Evolutionary conservation across 805 yeast species (phyloP).

Genomic region (Candida patagonica): DNA sequence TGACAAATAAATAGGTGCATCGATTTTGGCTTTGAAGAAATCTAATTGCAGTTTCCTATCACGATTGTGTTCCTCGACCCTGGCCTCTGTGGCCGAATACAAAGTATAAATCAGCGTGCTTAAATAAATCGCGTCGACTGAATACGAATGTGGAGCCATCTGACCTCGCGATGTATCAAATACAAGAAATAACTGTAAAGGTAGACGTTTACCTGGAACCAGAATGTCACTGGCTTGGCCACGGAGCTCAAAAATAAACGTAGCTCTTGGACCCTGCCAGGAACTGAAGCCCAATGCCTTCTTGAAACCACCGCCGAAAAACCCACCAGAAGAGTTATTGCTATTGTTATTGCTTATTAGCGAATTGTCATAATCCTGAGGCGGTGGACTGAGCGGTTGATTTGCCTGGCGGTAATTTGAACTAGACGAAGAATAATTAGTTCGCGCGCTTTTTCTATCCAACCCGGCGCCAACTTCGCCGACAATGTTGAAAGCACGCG

Average conservation of each 20-base stretch:
- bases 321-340: conserved; percentile 3
- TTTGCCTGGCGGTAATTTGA: no score
- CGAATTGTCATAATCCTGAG: no score
- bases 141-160: conserved; percentile 7
- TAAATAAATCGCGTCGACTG: conserved; percentile 27
- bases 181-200: conserved; percentile 17
- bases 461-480: no score
- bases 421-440: no score
- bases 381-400: no score
- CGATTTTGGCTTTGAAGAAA: conserved; percentile 19
- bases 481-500: no score
- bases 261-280: conserved; percentile 13
- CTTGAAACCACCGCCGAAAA: conserved; percentile 1
- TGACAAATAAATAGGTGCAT: conserved; percentile 8
- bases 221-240: conserved; percentile 39
- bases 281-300: conserved; percentile 11
- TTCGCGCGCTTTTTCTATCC: no score
- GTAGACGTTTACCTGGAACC: conserved; percentile 33
- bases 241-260: conserved; percentile 37
- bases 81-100: conserved; percentile 22
- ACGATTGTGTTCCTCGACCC: conserved; percentile 22
- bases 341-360: no score
- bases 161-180: conserved; percentile 6
- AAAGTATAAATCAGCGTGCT: conserved; percentile 31
- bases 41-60: conserved; percentile 14